A percentile compares a stretch with the other conserved stretches of the same genome.
These are phyloP conservation scores for Penicillium goetzii DNA, from an alignment of 495 filamentous ascomycete genomes.

Conservation along the genomic window DNA sequence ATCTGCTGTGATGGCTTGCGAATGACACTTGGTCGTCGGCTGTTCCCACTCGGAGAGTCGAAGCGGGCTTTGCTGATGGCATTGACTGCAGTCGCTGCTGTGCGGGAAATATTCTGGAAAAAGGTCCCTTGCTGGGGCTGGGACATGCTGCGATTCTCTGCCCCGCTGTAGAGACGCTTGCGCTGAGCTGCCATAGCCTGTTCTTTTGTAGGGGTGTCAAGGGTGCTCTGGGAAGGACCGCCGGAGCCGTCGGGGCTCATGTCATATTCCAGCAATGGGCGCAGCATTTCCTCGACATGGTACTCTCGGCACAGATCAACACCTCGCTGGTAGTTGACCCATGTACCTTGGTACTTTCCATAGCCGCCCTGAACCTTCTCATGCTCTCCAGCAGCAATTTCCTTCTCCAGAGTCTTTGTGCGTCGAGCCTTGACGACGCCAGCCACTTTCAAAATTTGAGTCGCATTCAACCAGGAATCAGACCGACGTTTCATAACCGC, in stretches of 20 bases:
- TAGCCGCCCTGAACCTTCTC: conserved; percentile 99
- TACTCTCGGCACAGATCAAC: conserved; percentile 93
- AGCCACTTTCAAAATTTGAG: conserved; percentile 93
- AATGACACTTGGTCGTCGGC: conserved; percentile 52
- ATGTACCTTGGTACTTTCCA: conserved; percentile 98
- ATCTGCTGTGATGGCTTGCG: conserved; percentile 63
- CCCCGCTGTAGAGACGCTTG: conserved; percentile 80
- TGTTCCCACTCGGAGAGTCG: conserved; percentile 70
- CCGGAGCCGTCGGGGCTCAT: conserved; percentile 75
- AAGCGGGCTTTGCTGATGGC: conserved; percentile 94
- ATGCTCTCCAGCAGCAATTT: conserved; percentile 92
- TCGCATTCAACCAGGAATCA: conserved; percentile 93
- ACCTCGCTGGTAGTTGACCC: conserved; percentile 90
- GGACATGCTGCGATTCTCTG: conserved; percentile 67
- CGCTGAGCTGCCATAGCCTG: conserved; percentile 98
- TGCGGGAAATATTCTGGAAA: conserved; percentile 93
- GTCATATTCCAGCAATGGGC: conserved; percentile 86
- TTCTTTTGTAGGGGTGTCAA: conserved; percentile 97
- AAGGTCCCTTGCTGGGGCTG: conserved; percentile 77
- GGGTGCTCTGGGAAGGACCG: conserved; percentile 59
- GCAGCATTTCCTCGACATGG: conserved; percentile 84
- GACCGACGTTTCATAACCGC: conserved; percentile 92
- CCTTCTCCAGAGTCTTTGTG: conserved; percentile 96
- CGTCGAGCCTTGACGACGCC: conserved; percentile 95
- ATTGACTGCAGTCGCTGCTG: conserved; percentile 87